These are phyloP conservation scores for Dothideomycetes sp. DNA, from an alignment of 2,329 filamentous ascomycete genomes.

Conservation along the genomic window DNA sequence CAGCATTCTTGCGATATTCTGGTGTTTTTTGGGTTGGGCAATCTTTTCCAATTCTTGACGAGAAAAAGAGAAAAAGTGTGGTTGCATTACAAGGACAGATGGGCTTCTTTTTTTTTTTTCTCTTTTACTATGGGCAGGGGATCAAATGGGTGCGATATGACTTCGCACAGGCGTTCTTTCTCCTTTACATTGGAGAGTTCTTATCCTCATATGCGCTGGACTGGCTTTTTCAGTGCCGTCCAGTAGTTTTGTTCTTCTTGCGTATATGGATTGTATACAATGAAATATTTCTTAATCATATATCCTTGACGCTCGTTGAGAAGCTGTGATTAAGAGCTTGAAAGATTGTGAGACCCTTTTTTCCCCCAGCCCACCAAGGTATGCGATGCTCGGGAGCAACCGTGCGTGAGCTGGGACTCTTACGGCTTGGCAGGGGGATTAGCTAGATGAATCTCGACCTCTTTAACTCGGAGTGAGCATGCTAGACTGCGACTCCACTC, in stretches of 20 bases:
- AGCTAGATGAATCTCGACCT: too few species aligned
- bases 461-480: too few species aligned
- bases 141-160: background rate
- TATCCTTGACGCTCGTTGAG: too few species aligned
- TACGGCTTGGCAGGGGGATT: too few species aligned
- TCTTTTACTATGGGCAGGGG: slow-evolving; percentile 4
- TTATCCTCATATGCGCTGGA: background rate
- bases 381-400: too few species aligned
- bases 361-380: too few species aligned
- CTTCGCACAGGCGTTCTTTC: too few species aligned
- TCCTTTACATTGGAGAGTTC: too few species aligned
- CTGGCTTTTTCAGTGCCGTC: background rate
- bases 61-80: slow-evolving; percentile 11
- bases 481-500: too few species aligned
- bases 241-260: slow-evolving; percentile 4
- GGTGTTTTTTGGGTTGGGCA: slow-evolving; percentile 11
- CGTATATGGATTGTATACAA: slow-evolving; percentile 8
- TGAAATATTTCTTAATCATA: background rate
- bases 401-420: too few species aligned
- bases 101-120: slow-evolving; percentile 1
- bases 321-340: too few species aligned
- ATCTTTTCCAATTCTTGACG: slow-evolving; percentile 1
- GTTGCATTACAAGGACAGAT: slow-evolving; percentile 10
- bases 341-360: too few species aligned
- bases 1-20: background rate